Evolutionary conservation across 257 asterid genomes (phyloP), one percentile per base, ranked within the genome.

Genomic region (Parsonsia alboflavescens): DNA sequence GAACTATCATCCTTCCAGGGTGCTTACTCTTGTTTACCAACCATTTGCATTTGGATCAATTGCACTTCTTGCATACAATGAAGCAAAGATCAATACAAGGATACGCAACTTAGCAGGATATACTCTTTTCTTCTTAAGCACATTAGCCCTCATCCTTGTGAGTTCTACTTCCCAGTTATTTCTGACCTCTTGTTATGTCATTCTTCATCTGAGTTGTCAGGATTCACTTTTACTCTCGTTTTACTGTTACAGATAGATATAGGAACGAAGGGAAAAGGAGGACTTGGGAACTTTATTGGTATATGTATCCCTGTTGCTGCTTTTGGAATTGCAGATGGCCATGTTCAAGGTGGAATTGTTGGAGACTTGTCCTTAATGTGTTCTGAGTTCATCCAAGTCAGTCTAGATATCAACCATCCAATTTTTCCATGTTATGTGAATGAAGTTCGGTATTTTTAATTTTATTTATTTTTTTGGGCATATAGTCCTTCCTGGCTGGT

Each of bases 401-500:
- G 58, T 66, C 30, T 61, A 28, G 45, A 68, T 10, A 39, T 66
- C 41, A 24, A 52, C 1, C 46, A 53, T 76, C 57, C 16, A 22
- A 42, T 39, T 11, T 42, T 50, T 33, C 69, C 5, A 22, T n/a
- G 46, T 8, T 41, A 10, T 66, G 22, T 39, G 24, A 76, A 45
- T 48, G 45, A 8, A 66, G 3, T 46, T 45, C 36, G 8, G 1
- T 36, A 22, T 19, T 70, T 70, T 7, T 70, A 8, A 70, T 62
- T 39, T 28, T 56, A 61, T 17, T 24, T 44, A 56, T 16, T 16
- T 54, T 19, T 36, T 53, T 0, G 73, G 33, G 57, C 45, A 71
- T 77, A 71, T 83, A 93, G 98, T 91, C 98, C 7, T 88, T 82
- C 82, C 85, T 89, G 6, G 86, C 80, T 72, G 98, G 98, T 42